Base-by-base conservation (phyloP, 345 rosid species). In the Hibiscus mutabilis region DNA sequence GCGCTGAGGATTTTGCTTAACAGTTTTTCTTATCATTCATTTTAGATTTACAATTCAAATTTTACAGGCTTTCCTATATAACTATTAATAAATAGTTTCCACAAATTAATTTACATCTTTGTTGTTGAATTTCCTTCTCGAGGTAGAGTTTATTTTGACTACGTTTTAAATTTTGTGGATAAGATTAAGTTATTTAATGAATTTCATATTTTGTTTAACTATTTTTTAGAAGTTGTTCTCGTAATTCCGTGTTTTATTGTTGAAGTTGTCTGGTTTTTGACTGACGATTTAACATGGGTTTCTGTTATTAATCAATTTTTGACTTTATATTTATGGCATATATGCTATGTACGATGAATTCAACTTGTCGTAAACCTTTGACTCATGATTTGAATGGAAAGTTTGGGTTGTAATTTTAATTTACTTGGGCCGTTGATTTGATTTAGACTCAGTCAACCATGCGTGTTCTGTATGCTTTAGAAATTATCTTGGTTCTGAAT, bases 251-350 rank as follows among this genome's bases (percentile, higher is more conserved):
- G 58, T 27, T 15, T 42, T 57, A 33, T 51, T 22, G 56, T 60
- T 75, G 68, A 78, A 78, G 47, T 47, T 29, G 47, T 66, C 44
- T 74, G 53, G 67, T 60, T 66, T 68, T 66, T 77, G 77, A 83
- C 82, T 79, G 76, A 31, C 68, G 35, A 33, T 71, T 79, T 52
- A 78, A 66, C 77, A 63, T 55, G 82, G 22, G 76, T 76, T 74
- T 79, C 77, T 62, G 68, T 71, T 16, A 60, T 60, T 72, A 15
- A 72, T 53, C 66, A 0, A 47, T 31, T 65, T 74, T 61, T 78
- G 70, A 73, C 76, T 37, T 78, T 76, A 44, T 47, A 46, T 66
- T 46, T 66, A 14, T 18, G 37, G 57, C 57, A 66, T 24, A 57
- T 58, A 49, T 25, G 22, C 4, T 25, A 47, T 25, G 70, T 67